Conservation (phyloP, 108 stramenopile genomes). For the Discostella pseudostelligera region DNA sequence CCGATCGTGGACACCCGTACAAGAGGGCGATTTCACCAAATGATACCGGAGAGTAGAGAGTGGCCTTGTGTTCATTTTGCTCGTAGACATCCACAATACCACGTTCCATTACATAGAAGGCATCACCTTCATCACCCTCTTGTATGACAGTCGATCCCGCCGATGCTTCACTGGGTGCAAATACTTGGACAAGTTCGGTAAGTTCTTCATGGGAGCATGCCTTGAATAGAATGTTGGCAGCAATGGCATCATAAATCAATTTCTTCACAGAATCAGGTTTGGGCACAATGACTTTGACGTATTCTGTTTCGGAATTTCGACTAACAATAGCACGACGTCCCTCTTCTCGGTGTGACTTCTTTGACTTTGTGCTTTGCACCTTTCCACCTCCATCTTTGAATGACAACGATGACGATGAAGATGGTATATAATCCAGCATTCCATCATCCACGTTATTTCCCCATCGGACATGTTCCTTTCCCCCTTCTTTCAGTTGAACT, state of each 20-base stretch:
- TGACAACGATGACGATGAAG: no score
- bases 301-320: background rate
- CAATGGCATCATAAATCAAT: constrained; percentile 48
- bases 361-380: background rate
- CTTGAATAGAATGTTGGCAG: constrained; percentile 55
- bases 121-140: constrained; percentile 67
- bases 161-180: constrained; percentile 35
- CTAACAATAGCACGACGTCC: background rate
- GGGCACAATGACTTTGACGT: constrained; percentile 1
- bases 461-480: no score
- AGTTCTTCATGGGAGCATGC: constrained; percentile 51
- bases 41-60: constrained; percentile 33
- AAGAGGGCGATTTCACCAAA: constrained; percentile 87
- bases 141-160: constrained; percentile 47
- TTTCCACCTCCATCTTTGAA: no score
- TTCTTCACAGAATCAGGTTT: constrained; percentile 40
- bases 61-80: constrained; percentile 24
- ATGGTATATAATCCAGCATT: no score
- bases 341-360: background rate
- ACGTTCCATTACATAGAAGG: constrained; percentile 63
- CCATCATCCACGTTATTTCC: no score
- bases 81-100: constrained; percentile 58
- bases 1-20: constrained; percentile 77
- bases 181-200: constrained; percentile 50
- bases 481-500: no score